Conservation (phyloP, 73 alveolate genomes). For the Durusdinium trenchii region DNA sequence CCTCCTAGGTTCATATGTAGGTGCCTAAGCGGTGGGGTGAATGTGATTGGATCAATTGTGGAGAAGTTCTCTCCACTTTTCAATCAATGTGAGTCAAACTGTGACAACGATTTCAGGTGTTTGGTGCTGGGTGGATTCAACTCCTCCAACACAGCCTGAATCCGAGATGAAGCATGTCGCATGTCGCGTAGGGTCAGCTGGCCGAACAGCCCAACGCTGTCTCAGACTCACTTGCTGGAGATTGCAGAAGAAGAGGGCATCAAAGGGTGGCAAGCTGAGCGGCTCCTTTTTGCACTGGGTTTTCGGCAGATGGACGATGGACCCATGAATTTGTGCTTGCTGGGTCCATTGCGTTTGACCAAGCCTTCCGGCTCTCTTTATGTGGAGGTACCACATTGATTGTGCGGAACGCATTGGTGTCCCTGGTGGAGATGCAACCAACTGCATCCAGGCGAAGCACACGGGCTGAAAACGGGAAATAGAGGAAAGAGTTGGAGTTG, state of each 20-base stretch:
- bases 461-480: neutral
- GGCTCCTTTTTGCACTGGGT: neutral
- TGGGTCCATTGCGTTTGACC: too few species aligned
- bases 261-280: neutral
- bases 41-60: neutral
- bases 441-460: conserved; percentile 50
- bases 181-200: neutral
- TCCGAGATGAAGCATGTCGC: neutral
- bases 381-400: conserved; percentile 68
- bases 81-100: too few species aligned
- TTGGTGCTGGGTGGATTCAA: conserved; percentile 94
- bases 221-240: conserved; percentile 73
- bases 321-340: too few species aligned
- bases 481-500: too few species aligned
- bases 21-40: neutral
- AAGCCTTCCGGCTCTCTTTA: neutral
- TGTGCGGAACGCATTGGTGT: conserved; percentile 88
- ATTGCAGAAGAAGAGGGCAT: conserved; percentile 66
- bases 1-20: neutral
- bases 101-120: too few species aligned
- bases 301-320: too few species aligned
- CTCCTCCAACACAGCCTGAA: conserved; percentile 76
- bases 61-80: too few species aligned
- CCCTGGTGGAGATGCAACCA: conserved; percentile 81
- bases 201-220: neutral